Conservation (phyloP, 768 basidiomycete species). For the Boletus bicolor region DNA sequence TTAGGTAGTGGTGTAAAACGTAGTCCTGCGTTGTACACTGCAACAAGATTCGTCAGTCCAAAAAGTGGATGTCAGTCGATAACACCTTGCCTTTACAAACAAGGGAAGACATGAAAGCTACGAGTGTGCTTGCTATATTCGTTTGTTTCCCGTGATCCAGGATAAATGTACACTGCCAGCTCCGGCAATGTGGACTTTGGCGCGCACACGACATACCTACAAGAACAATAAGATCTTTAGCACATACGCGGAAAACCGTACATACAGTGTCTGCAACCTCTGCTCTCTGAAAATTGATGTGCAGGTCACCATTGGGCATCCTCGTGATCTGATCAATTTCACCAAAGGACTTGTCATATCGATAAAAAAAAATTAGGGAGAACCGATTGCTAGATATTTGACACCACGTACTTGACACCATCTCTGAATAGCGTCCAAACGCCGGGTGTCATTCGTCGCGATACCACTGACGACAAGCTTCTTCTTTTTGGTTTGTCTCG, state of each 20-base stretch:
- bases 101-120: slow-evolving; percentile 1
- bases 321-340: slow-evolving; percentile 70
- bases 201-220: slow-evolving; percentile 76
- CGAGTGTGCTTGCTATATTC: slow-evolving; percentile 20
- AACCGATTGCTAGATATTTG: neutral
- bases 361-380: slow-evolving; percentile 7
- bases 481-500: slow-evolving; percentile 51
- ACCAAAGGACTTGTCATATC: slow-evolving; percentile 57
- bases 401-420: slow-evolving; percentile 68
- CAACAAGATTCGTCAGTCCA: slow-evolving; percentile 1
- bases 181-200: slow-evolving; percentile 67
- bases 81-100: slow-evolving; percentile 26
- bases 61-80: neutral
- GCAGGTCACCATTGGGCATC: slow-evolving; percentile 76
- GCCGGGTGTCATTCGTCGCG: slow-evolving; percentile 52
- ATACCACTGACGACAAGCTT: slow-evolving; percentile 72
- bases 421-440: slow-evolving; percentile 62
- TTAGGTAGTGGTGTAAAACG: slow-evolving; percentile 27
- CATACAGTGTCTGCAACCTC: slow-evolving; percentile 80
- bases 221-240: slow-evolving; percentile 7
- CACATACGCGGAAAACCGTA: slow-evolving; percentile 1
- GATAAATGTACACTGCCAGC: slow-evolving; percentile 79
- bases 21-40: slow-evolving; percentile 30
- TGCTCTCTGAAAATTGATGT: slow-evolving; percentile 67
- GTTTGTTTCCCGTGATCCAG: slow-evolving; percentile 60